Conservation (phyloP, 1,284 basidiomycete species). For the Sanghuangporus baumii region DNA sequence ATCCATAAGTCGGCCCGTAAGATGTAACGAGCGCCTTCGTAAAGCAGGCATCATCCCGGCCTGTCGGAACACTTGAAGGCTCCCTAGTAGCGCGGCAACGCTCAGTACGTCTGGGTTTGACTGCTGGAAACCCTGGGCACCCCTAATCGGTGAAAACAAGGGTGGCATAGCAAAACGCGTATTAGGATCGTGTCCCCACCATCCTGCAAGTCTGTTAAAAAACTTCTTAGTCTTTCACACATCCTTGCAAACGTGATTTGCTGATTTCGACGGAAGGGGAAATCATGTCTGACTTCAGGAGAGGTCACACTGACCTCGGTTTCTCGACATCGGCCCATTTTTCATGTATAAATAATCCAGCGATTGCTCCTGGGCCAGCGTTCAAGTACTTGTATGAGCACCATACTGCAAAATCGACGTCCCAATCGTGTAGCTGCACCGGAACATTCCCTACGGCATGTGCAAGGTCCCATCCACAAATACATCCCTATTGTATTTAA, state of each 20-base stretch:
- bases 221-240: slow-evolving; percentile 16
- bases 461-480: slow-evolving; percentile 95
- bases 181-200: slow-evolving; percentile 91
- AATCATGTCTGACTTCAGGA: neutral
- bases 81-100: slow-evolving; percentile 74
- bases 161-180: slow-evolving; percentile 92
- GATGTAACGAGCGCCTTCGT: slow-evolving; percentile 59
- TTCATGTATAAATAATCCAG: slow-evolving; percentile 86
- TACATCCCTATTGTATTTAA: slow-evolving; percentile 58
- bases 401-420: slow-evolving; percentile 96
- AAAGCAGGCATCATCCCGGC: slow-evolving; percentile 70
- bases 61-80: slow-evolving; percentile 74
- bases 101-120: slow-evolving; percentile 88
- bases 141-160: slow-evolving; percentile 75
- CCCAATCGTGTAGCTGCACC: slow-evolving; percentile 86
- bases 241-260: neutral
- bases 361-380: slow-evolving; percentile 92
- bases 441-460: slow-evolving; percentile 95
- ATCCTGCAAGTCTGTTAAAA: slow-evolving; percentile 74
- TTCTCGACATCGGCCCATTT: slow-evolving; percentile 60
- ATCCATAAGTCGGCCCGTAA: slow-evolving; percentile 70
- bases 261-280: slow-evolving; percentile 12
- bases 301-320: slow-evolving; percentile 42
- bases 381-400: slow-evolving; percentile 98
- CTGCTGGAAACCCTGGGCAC: slow-evolving; percentile 94